Evolutionary conservation across 768 basidiomycete species (phyloP).

Genomic region (Suillus americanus): DNA sequence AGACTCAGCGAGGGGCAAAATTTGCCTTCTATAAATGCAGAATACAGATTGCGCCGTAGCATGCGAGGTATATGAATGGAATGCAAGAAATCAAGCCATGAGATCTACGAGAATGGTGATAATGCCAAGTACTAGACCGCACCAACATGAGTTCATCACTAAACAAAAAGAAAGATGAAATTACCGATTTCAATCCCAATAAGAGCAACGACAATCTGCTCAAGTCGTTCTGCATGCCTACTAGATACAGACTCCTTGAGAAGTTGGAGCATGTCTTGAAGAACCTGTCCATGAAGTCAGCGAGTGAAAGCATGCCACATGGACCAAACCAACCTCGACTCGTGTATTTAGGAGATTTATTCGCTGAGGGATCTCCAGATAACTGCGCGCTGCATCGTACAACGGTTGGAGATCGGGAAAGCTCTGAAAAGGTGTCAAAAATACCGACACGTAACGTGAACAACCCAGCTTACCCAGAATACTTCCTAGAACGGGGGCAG

Average conservation of each 20-base stretch:
- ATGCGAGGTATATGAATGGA: constrained; percentile 1
- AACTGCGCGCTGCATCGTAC: constrained; percentile 91
- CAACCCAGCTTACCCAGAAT: constrained; percentile 71
- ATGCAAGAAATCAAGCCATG: constrained; percentile 40
- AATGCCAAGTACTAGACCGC: constrained; percentile 72
- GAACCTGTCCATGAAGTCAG: constrained; percentile 50
- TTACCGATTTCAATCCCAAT: constrained; percentile 87
- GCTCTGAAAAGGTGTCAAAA: constrained; percentile 49
- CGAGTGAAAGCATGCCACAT: constrained; percentile 7
- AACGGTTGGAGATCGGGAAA: constrained; percentile 94
- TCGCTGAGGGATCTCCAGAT: constrained; percentile 92
- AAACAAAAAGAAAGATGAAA: constrained; percentile 4
- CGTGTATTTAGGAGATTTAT: constrained; percentile 92
- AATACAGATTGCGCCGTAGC: not conserved
- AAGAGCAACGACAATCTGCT: constrained; percentile 89
- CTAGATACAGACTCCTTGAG: constrained; percentile 94
- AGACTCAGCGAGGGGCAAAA: not conserved
- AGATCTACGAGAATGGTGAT: constrained; percentile 89
- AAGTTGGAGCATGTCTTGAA: constrained; percentile 96
- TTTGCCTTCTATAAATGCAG: not conserved
- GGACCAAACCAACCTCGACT: constrained; percentile 64
- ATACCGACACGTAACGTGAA: constrained; percentile 14
- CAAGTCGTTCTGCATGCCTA: constrained; percentile 85
- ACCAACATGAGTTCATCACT: constrained; percentile 6
- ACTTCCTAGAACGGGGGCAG: constrained; percentile 60